These are phyloP conservation scores for Blepharisma stoltei DNA, from an alignment of 73 alveolate genomes.

Conservation along the genomic window DNA sequence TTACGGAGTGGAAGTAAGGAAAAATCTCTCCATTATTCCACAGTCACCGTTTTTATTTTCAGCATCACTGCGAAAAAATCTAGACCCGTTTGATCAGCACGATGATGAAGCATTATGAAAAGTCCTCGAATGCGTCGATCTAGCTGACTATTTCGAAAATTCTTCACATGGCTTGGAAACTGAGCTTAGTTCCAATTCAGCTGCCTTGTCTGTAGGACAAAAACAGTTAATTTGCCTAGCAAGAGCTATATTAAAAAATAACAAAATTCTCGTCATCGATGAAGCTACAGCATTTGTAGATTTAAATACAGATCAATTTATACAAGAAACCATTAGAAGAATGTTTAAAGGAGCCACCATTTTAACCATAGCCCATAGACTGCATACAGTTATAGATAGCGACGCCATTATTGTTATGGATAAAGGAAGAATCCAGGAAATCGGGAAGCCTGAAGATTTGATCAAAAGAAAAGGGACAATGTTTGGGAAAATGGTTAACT, in stretches of 20 bases:
- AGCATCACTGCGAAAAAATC: too few species aligned
- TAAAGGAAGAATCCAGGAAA: constrained; percentile 63
- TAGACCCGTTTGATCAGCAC: too few species aligned
- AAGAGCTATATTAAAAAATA: constrained; percentile 7
- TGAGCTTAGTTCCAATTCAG: too few species aligned
- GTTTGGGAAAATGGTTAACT: too few species aligned
- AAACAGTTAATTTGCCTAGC: not conserved
- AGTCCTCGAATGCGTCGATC: too few species aligned
- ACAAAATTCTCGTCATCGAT: not conserved
- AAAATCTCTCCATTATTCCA: too few species aligned
- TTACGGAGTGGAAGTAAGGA: too few species aligned
- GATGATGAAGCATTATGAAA: too few species aligned
- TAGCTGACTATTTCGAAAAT: too few species aligned
- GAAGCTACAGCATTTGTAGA: constrained; percentile 7
- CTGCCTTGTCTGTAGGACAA: not conserved
- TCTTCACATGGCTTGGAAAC: too few species aligned
- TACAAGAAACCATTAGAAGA: not conserved
- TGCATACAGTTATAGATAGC: constrained; percentile 65
- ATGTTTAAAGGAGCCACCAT: constrained; percentile 65
- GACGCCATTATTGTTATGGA: constrained; percentile 69
- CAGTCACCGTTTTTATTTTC: too few species aligned
- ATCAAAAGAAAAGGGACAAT: constrained; percentile 23
- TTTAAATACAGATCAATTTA: not conserved
- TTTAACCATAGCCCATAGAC: constrained; percentile 87
- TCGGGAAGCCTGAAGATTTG: constrained; percentile 62